Conservation (phyloP, 1,284 basidiomycete species). For the Pseudozyma hubeiensis region DNA sequence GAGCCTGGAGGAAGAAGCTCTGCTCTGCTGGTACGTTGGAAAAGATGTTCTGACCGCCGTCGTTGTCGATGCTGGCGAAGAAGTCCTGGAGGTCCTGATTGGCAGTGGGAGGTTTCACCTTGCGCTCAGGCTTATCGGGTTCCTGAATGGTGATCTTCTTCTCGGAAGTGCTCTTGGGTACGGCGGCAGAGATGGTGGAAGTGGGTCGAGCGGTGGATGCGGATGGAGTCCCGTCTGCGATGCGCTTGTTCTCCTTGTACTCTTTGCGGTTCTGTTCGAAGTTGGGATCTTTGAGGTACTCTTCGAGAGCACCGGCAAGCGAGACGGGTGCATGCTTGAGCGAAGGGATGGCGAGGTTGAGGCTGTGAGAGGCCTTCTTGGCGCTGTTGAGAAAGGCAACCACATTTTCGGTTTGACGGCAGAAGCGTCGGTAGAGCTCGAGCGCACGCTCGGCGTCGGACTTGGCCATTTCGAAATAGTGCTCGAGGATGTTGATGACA, state of each 20-base stretch:
- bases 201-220: slow-evolving; percentile 19
- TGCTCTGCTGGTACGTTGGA: slow-evolving; percentile 68
- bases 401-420: slow-evolving; percentile 90
- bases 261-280: slow-evolving; percentile 93
- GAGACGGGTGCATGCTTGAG: slow-evolving; percentile 95
- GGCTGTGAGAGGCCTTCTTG: slow-evolving; percentile 87
- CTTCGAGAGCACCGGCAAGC: slow-evolving; percentile 89
- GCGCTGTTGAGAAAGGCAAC: slow-evolving; percentile 94
- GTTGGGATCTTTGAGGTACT: slow-evolving; percentile 93
- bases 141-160: slow-evolving; percentile 56
- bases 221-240: slow-evolving; percentile 74
- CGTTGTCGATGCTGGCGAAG: slow-evolving; percentile 88
- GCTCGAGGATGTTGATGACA: slow-evolving; percentile 91
- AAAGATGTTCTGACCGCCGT: slow-evolving; percentile 79
- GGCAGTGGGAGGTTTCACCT: slow-evolving; percentile 52
- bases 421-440: slow-evolving; percentile 91
- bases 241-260: slow-evolving; percentile 86
- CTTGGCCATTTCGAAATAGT: slow-evolving; percentile 99
- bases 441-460: slow-evolving; percentile 88
- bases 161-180: slow-evolving; percentile 48
- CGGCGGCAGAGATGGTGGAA: slow-evolving; percentile 17
- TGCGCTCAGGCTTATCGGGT: slow-evolving; percentile 48
- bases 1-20: slow-evolving; percentile 48
- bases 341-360: slow-evolving; percentile 93
- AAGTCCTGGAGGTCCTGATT: slow-evolving; percentile 80